phyloP scores from a whole-genome alignment of 139 green algal species.

The Desmodesmus armatus region DNA sequence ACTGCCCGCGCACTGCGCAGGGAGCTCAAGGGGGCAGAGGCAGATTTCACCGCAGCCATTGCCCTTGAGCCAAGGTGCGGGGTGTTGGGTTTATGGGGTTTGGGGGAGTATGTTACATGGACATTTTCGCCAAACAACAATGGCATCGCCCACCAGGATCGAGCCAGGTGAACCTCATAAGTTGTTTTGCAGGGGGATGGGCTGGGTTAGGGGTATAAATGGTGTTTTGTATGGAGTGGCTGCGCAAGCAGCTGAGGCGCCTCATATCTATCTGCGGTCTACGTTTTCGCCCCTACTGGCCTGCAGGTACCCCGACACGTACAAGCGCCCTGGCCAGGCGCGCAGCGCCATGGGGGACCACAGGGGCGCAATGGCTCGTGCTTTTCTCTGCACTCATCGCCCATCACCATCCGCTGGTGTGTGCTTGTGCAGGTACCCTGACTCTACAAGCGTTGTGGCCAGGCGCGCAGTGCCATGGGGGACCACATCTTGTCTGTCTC shows the following conservation, averaged over 20 bases:
- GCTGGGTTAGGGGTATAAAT: background rate
- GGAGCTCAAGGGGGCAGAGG: slow-evolving; percentile 73
- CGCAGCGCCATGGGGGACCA: slow-evolving; percentile 74
- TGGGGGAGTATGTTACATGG: no score
- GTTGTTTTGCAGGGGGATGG: background rate
- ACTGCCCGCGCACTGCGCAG: slow-evolving; percentile 79
- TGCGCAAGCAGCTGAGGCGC: no score
- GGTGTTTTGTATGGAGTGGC: no score
- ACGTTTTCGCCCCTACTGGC: no score
- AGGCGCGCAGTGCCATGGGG: slow-evolving; percentile 77
- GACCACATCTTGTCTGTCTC: no score
- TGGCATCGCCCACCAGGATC: no score
- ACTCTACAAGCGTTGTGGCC: slow-evolving; percentile 84
- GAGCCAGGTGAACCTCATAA: no score
- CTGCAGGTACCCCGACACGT: slow-evolving; percentile 75
- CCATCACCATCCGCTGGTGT: no score
- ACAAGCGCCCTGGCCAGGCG: slow-evolving; percentile 85
- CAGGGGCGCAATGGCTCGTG: no score
- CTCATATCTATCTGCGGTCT: no score
- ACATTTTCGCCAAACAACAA: no score
- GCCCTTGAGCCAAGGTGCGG: slow-evolving; percentile 62
- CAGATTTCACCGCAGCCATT: slow-evolving; percentile 86
- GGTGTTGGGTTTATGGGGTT: background rate
- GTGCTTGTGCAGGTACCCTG: slow-evolving; percentile 63
- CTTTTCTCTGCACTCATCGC: no score